Base-by-base conservation (phyloP, 495 filamentous ascomycete species). In the Niebla homalea region DNA sequence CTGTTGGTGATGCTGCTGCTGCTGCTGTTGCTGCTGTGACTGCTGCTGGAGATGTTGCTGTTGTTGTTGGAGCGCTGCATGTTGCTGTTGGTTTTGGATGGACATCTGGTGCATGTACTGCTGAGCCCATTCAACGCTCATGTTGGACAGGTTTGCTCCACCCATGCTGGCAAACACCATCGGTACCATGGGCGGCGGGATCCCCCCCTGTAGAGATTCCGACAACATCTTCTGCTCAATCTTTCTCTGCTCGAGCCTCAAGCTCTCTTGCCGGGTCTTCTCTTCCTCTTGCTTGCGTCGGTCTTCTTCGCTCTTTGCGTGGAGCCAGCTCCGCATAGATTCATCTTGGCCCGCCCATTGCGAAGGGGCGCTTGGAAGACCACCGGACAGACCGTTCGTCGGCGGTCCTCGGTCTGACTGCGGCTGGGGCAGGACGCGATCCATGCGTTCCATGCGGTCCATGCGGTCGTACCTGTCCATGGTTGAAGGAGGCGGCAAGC, bases 81-180 rank as follows among this genome's bases (percentile, higher is more conserved):
- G 66, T 51, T 73, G 73, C 48, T 77, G 67, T 50, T 76, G 66
- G 48, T 80, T 66, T 56, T 79, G 76, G 2, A 62, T 54, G 50
- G 69, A 68, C 36, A 74, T 48, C 50, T 74, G 70, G 11, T 60
- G 59, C 48, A 76, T 62, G 57, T 77, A 76, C 57, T 90, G 85
- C 60, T 90, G 84, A 39, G 81, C 70, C 78, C 79, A 82, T 58
- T 94, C 89, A 43, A 84, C 50, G 43, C 72, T 70, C 18, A 78
- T 69, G 52, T 68, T 74, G 43, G 77, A 70, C 8, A 79, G 61
- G 50, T 79, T 82, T 26, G 81, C 78, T 21, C 78, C 74, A 44
- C 80, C 81, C 65, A 93, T 83, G 36, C 85, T 86, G 12, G 84
- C 83, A 62, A 96, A 94, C 45, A 98, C 84, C 55, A 93, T 74